These are phyloP conservation scores for Cornus florida DNA, from an alignment of 148 eudicot species.

Conservation along the genomic window DNA sequence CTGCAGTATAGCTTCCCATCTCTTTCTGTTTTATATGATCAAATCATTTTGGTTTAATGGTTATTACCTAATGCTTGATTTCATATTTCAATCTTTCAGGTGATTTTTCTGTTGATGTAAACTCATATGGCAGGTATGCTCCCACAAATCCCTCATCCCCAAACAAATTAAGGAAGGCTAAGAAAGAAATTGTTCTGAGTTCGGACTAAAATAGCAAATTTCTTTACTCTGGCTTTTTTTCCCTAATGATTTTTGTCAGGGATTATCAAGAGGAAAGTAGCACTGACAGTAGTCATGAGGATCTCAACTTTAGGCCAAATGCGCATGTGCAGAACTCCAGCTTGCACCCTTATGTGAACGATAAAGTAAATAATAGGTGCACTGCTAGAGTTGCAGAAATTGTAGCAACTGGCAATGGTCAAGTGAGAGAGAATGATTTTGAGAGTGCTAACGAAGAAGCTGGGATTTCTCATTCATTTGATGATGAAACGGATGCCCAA, in stretches of 20 bases:
- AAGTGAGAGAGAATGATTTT: constrained; percentile 11
- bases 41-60: constrained; percentile 5
- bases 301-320: constrained; percentile 18
- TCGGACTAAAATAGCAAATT: neutral
- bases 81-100: constrained; percentile 43
- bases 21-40: neutral
- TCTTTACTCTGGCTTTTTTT: neutral
- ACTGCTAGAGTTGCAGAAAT: constrained; percentile 15
- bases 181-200: neutral
- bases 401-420: constrained; percentile 10
- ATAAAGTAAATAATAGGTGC: constrained; percentile 9
- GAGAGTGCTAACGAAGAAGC: constrained; percentile 30
- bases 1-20: constrained; percentile 45
- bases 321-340: constrained; percentile 25
- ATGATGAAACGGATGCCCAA: constrained; percentile 42
- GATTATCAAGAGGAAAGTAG: constrained; percentile 31
- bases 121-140: constrained; percentile 50
- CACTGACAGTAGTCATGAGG: constrained; percentile 22
- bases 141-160: neutral
- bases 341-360: constrained; percentile 15
- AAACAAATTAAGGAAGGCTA: neutral
- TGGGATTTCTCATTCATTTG: constrained; percentile 26
- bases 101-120: constrained; percentile 56
- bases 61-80: neutral
- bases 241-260: constrained; percentile 24